Evolutionary conservation across 371 early-diverging fungal genomes (phyloP).

Genomic region (Actinomucor elegans): DNA sequence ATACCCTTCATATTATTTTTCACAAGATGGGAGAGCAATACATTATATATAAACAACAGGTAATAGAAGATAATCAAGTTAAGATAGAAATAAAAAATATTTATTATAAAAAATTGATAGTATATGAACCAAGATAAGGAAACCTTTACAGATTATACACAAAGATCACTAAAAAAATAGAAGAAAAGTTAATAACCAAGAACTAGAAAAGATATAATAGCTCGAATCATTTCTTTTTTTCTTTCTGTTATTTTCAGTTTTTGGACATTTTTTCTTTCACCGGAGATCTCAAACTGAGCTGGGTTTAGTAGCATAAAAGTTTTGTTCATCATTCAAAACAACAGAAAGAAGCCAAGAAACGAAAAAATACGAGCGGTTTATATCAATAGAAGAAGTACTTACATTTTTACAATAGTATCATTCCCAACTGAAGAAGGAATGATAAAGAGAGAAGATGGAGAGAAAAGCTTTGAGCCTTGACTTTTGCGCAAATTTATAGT

Average conservation of each 20-base stretch:
- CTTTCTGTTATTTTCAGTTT: constrained; percentile 11
- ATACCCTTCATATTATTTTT: too few relatives aligned
- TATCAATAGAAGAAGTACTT: neutral
- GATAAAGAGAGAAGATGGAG: neutral
- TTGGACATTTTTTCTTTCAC: constrained; percentile 16
- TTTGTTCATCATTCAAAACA: constrained; percentile 18
- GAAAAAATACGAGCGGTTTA: neutral
- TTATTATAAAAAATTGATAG: too few relatives aligned
- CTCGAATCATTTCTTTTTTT: constrained; percentile 1
- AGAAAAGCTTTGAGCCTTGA: too few relatives aligned
- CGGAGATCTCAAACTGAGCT: constrained; percentile 26
- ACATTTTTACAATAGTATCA: neutral
- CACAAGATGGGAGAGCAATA: too few relatives aligned
- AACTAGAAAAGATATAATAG: too few relatives aligned
- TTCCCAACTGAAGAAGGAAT: neutral
- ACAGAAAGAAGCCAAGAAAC: constrained; percentile 5
- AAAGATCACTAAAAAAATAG: neutral
- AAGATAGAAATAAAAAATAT: too few relatives aligned
- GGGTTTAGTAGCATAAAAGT: constrained; percentile 26
- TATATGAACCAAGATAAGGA: too few relatives aligned
- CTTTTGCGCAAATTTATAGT: neutral
- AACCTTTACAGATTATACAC: too few relatives aligned
- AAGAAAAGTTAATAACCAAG: neutral
- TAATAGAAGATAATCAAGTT: too few relatives aligned
- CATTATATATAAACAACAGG: too few relatives aligned